Percentiles rank a stretch among this genome's conserved stretches.
phyloP scores from a whole-genome alignment of 139 green algal species.

The Edaphochlamys debaryana region DNA sequence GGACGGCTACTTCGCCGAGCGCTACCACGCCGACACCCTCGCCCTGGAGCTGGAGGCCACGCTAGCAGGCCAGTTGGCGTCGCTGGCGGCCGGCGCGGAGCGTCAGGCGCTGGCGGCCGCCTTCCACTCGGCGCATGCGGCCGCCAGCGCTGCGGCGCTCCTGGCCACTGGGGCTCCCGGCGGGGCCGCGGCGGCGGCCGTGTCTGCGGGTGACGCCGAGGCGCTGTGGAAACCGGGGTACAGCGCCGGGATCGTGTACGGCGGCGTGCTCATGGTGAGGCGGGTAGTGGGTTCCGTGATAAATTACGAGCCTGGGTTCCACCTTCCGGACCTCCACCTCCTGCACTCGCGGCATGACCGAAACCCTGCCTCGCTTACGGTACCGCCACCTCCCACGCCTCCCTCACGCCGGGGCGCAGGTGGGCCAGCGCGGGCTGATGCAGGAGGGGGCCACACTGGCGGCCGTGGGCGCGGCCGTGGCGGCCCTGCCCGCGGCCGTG shows the following conservation, averaged over 20 bases:
- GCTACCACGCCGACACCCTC: conserved; percentile 43
- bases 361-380: too few relatives aligned
- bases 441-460: conserved; percentile 35
- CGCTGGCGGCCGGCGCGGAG: not conserved
- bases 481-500: conserved; percentile 23
- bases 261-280: not conserved
- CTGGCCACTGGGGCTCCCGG: not conserved
- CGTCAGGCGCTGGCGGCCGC: conserved; percentile 10
- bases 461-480: conserved; percentile 37
- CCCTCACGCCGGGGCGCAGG: too few relatives aligned
- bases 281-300: too few relatives aligned
- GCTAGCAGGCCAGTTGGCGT: conserved; percentile 31
- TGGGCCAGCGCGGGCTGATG: conserved; percentile 25
- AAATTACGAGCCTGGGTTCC: too few relatives aligned
- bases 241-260: conserved; percentile 40
- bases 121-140: not conserved
- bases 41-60: conserved; percentile 47
- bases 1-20: conserved; percentile 48
- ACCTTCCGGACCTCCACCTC: too few relatives aligned
- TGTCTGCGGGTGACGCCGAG: not conserved
- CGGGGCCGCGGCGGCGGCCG: not conserved
- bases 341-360: too few relatives aligned
- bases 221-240: conserved; percentile 41
- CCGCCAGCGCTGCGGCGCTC: conserved; percentile 21
- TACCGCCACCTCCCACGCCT: too few relatives aligned